phyloP scores from a whole-genome alignment of 371 early-diverging fungal genomes.

The Apophysomyces trapeziformis region DNA sequence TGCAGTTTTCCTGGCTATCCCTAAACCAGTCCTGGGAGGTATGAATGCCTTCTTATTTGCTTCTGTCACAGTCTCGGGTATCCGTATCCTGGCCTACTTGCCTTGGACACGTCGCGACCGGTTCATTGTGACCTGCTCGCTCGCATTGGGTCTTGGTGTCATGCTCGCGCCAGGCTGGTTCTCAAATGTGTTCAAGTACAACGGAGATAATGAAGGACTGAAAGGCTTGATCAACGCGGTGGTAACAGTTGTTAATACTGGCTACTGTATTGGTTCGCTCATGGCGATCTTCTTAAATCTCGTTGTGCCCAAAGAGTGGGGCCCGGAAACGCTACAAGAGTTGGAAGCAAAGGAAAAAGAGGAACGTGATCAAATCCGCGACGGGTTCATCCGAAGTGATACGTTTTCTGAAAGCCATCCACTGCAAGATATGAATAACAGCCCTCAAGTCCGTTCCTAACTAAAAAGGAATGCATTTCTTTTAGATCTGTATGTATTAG shows the following conservation, averaged over 20 bases:
- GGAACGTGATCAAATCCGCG: constrained; percentile 41
- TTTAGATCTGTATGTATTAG: too few relatives aligned
- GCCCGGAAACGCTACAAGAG: constrained; percentile 39
- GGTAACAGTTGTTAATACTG: constrained; percentile 60
- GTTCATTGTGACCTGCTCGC: constrained; percentile 57
- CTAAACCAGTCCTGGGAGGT: constrained; percentile 59
- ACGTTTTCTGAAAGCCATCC: constrained; percentile 22
- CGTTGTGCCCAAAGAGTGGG: constrained; percentile 51
- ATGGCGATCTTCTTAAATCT: constrained; percentile 58
- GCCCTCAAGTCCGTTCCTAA: not conserved
- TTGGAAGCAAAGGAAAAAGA: constrained; percentile 30
- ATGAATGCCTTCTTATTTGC: constrained; percentile 70
- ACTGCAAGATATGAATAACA: not conserved
- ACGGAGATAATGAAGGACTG: constrained; percentile 51
- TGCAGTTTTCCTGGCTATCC: constrained; percentile 62
- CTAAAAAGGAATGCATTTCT: too few relatives aligned
- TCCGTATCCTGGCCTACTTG: constrained; percentile 65
- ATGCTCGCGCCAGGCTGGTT: constrained; percentile 58
- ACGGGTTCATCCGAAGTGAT: constrained; percentile 34
- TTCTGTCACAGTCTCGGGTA: constrained; percentile 65
- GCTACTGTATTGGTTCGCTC: constrained; percentile 58
- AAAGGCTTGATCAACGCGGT: constrained; percentile 59
- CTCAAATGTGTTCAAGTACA: constrained; percentile 58
- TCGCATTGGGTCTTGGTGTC: constrained; percentile 61
- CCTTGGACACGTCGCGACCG: constrained; percentile 70